These are phyloP conservation scores for Boletellus ananiceps DNA, from an alignment of 768 basidiomycete species.

Conservation along the genomic window DNA sequence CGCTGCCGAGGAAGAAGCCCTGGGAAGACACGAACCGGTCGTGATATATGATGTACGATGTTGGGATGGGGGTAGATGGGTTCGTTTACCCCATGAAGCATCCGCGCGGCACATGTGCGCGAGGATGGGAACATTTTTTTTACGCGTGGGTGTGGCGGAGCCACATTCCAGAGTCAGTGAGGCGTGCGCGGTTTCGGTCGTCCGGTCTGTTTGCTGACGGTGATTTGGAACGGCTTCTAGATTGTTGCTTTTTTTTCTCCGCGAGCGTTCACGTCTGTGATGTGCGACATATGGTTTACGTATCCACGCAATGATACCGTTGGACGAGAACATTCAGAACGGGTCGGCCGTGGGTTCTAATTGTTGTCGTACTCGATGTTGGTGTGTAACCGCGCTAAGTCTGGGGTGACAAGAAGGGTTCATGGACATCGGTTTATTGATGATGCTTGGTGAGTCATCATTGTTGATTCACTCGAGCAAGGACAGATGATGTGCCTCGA, in stretches of 20 bases:
- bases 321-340: background rate
- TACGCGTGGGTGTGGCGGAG: background rate
- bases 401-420: background rate
- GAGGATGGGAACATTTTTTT: too few species aligned
- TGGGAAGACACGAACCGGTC: slow-evolving; percentile 46
- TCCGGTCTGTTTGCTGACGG: background rate
- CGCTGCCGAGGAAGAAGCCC: slow-evolving; percentile 54
- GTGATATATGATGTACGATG: slow-evolving; percentile 9
- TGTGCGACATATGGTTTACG: slow-evolving; percentile 1
- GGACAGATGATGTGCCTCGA: too few species aligned
- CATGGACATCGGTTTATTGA: slow-evolving; percentile 3
- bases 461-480: too few species aligned
- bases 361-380: background rate
- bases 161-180: slow-evolving; percentile 2
- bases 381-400: background rate
- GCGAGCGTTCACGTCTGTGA: too few species aligned
- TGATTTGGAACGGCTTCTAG: background rate
- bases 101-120: too few species aligned
- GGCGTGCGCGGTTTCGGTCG: background rate
- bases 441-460: slow-evolving; percentile 16
- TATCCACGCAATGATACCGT: background rate
- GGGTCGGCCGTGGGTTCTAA: slow-evolving; percentile 13
- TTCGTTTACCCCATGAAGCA: background rate
- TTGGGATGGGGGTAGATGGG: slow-evolving; percentile 8
- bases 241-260: background rate